Percentiles rank a stretch among this genome's conserved stretches.
Conservation (phyloP, 306 rosid genomes). For the Medicago arabica region DNA sequence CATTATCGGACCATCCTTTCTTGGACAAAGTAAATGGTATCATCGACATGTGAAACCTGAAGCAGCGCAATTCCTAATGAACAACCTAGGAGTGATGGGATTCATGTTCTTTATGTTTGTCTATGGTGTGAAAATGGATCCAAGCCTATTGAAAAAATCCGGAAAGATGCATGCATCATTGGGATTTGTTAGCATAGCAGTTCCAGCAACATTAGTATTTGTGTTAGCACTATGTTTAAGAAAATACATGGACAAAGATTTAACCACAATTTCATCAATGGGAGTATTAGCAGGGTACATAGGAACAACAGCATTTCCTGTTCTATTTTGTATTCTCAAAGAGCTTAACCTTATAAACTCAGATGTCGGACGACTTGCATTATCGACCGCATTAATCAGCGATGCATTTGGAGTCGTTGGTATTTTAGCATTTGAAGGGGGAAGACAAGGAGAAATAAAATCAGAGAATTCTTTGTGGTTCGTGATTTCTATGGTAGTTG, state of each 20-base stretch:
- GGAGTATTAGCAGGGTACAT: conserved; percentile 53
- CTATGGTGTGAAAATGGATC: conserved; percentile 73
- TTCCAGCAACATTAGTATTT: conserved; percentile 44
- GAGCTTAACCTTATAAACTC: conserved; percentile 84
- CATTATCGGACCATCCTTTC: conserved; percentile 73
- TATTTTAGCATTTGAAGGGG: conserved; percentile 55
- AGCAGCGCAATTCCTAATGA: conserved; percentile 44
- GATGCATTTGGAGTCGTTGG: conserved; percentile 48
- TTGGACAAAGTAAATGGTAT: conserved; percentile 55
- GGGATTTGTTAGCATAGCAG: conserved; percentile 42
- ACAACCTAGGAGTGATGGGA: conserved; percentile 64
- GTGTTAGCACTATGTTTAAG: conserved; percentile 48
- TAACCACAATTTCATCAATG: conserved; percentile 52
- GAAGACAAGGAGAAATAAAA: conserved; percentile 47
- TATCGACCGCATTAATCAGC: conserved; percentile 55
- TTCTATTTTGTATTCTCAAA: conserved; percentile 49
- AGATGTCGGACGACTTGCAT: conserved; percentile 60
- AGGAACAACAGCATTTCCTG: conserved; percentile 61
- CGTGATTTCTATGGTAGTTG: conserved; percentile 28
- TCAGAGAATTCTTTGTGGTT: conserved; percentile 49
- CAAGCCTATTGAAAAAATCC: conserved; percentile 42
- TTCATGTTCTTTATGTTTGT: conserved; percentile 69
- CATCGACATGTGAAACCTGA: conserved; percentile 22
- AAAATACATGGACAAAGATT: conserved; percentile 58
- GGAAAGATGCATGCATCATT: conserved; percentile 52